These are phyloP conservation scores for Exophiala lecanii-corni DNA, from an alignment of 2,329 filamentous ascomycete species.

Conservation along the genomic window DNA sequence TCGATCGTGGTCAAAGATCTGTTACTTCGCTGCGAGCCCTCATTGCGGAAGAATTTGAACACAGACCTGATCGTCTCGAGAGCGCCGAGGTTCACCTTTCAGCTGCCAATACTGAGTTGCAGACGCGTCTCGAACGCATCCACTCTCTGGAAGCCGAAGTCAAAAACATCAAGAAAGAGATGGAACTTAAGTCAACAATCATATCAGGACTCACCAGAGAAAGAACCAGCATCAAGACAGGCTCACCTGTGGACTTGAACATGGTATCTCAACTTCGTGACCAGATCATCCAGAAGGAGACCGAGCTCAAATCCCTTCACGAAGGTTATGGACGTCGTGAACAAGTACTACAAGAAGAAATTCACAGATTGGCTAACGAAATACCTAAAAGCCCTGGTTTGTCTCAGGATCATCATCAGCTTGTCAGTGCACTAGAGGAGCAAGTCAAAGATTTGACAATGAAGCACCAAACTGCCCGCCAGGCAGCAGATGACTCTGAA, in stretches of 20 bases:
- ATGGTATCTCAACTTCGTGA: constrained; percentile 82
- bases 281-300: constrained; percentile 82
- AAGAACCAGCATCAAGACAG: constrained; percentile 76
- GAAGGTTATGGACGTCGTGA: constrained; percentile 70
- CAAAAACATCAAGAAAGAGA: constrained; percentile 80
- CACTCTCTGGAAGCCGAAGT: constrained; percentile 85
- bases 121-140: constrained; percentile 80
- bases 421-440: constrained; percentile 53
- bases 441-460: constrained; percentile 71
- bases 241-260: constrained; percentile 82
- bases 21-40: constrained; percentile 87
- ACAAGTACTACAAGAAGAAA: constrained; percentile 65
- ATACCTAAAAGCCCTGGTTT: constrained; percentile 40
- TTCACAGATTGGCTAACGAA: constrained; percentile 59
- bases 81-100: constrained; percentile 91
- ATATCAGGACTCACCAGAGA: constrained; percentile 92
- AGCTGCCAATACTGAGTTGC: constrained; percentile 86
- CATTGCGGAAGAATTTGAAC: constrained; percentile 78
- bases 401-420: constrained; percentile 45
- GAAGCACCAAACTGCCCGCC: constrained; percentile 68
- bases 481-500: constrained; percentile 68
- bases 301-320: constrained; percentile 68
- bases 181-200: constrained; percentile 94
- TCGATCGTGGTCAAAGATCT: constrained; percentile 86
- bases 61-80: constrained; percentile 77